These are phyloP conservation scores for Russula ochroleuca DNA, from an alignment of 768 basidiomycete genomes.

Conservation along the genomic window DNA sequence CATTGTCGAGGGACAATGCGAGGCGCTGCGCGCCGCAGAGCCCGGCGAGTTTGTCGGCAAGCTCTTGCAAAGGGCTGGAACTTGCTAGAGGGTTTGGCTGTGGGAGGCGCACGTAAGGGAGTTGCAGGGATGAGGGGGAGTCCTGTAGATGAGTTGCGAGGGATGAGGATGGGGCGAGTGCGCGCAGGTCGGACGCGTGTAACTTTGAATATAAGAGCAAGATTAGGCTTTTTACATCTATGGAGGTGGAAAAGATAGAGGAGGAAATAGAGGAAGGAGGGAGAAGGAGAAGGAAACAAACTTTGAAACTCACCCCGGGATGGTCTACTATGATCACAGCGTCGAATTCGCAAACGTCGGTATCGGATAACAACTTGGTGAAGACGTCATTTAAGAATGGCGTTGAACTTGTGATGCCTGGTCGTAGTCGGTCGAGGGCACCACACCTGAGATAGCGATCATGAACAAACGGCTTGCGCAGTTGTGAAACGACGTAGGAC, in stretches of 20 bases:
- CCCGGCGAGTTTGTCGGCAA: conserved; percentile 44
- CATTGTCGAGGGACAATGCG: conserved; percentile 33
- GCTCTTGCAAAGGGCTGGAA: conserved; percentile 33
- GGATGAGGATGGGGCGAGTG: conserved; percentile 48
- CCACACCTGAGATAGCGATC: conserved; percentile 41
- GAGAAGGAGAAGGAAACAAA: too few species aligned
- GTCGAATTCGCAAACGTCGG: conserved; percentile 57
- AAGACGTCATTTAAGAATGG: conserved; percentile 35
- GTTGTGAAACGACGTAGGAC: too few species aligned
- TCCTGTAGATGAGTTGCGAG: conserved; percentile 46
- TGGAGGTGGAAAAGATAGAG: background rate
- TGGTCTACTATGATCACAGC: conserved; percentile 67
- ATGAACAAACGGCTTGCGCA: background rate
- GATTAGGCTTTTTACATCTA: background rate
- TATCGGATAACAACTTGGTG: conserved; percentile 41
- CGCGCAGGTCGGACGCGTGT: conserved; percentile 71
- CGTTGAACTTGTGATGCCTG: conserved; percentile 11
- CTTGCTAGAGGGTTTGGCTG: conserved; percentile 26
- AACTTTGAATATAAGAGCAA: conserved; percentile 41
- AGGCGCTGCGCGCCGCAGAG: conserved; percentile 53
- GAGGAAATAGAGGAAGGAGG: background rate
- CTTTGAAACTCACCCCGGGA: conserved; percentile 57
- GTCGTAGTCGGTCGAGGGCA: conserved; percentile 37
- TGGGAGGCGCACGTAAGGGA: conserved; percentile 50
- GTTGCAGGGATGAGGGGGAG: conserved; percentile 54